Evolutionary conservation across 768 basidiomycete genomes (phyloP).

Genomic region (Coprinopsis strossmayeri): DNA sequence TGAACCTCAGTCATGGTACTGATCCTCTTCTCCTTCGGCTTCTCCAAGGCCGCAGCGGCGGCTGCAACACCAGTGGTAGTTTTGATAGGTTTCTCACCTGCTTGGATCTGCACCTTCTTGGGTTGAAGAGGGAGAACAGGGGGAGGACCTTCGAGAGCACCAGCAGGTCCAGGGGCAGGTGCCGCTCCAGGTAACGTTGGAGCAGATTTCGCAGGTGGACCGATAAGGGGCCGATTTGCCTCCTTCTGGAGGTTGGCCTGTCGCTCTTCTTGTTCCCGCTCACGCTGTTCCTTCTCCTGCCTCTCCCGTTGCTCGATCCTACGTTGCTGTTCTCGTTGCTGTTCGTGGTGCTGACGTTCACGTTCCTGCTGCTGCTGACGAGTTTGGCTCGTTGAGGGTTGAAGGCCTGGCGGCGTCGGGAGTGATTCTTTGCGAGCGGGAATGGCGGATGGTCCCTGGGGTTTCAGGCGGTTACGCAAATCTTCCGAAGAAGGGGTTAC

Average conservation of each 20-base stretch:
- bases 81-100: conserved; percentile 37
- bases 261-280: conserved; percentile 20
- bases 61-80: conserved; percentile 37
- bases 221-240: conserved; percentile 29
- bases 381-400: conserved; percentile 14
- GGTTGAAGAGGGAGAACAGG: conserved; percentile 74
- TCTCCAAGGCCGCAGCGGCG: conserved; percentile 70
- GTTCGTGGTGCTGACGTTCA: conserved; percentile 19
- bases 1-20: conserved; percentile 96
- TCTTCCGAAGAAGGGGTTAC: conserved; percentile 62
- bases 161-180: conserved; percentile 40
- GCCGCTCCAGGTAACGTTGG: conserved; percentile 46
- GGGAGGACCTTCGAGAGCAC: conserved; percentile 46
- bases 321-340: conserved; percentile 18
- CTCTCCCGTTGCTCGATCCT: conserved; percentile 18
- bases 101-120: conserved; percentile 60
- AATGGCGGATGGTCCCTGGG: conserved; percentile 39
- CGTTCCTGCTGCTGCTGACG: conserved; percentile 21
- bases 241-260: conserved; percentile 15
- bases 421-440: conserved; percentile 50
- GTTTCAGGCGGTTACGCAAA: conserved; percentile 56
- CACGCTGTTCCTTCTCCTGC: conserved; percentile 11
- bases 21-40: conserved; percentile 83
- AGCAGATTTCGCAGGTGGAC: conserved; percentile 31
- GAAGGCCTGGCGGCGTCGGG: conserved; percentile 17